phyloP scores from a whole-genome alignment of 2,329 filamentous ascomycete species.

The Fusarium sp. region DNA sequence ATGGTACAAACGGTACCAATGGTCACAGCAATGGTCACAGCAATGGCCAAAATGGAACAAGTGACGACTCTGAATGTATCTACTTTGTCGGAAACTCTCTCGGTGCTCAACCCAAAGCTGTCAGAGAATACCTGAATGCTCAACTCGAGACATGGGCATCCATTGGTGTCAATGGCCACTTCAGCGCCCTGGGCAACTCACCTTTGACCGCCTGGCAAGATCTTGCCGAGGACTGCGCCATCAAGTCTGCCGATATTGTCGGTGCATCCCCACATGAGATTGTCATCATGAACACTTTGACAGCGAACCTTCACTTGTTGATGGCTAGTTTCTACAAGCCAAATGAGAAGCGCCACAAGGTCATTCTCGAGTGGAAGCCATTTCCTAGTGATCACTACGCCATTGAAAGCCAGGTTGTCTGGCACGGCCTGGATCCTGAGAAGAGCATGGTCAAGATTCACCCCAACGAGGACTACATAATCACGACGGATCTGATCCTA shows the following conservation, averaged over 20 bases:
- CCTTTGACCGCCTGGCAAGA: conserved; percentile 81
- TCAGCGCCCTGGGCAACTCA: conserved; percentile 76
- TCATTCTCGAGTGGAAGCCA: conserved; percentile 90
- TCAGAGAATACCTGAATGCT: conserved; percentile 74
- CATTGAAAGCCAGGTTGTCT: conserved; percentile 83
- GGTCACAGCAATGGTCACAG: conserved; percentile 39
- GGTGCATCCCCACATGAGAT: conserved; percentile 82
- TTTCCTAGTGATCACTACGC: conserved; percentile 93
- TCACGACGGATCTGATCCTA: conserved; percentile 80
- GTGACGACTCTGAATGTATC: conserved; percentile 63
- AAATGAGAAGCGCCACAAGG: conserved; percentile 75
- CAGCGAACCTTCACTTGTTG: conserved; percentile 83
- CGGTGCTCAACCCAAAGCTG: conserved; percentile 83
- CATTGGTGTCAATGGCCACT: conserved; percentile 89
- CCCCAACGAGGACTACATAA: conserved; percentile 71
- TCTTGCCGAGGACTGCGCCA: conserved; percentile 81
- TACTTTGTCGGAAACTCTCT: conserved; percentile 95
- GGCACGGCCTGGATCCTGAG: conserved; percentile 76
- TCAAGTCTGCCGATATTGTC: conserved; percentile 79
- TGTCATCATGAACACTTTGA: conserved; percentile 90
- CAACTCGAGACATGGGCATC: conserved; percentile 89
- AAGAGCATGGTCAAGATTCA: conserved; percentile 82
- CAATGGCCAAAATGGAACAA: conserved; percentile 46
- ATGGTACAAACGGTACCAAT: conserved; percentile 38
- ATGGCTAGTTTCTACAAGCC: conserved; percentile 89